Conservation (phyloP, 768 basidiomycete genomes). For the Hygrophoropsis aurantiaca region DNA sequence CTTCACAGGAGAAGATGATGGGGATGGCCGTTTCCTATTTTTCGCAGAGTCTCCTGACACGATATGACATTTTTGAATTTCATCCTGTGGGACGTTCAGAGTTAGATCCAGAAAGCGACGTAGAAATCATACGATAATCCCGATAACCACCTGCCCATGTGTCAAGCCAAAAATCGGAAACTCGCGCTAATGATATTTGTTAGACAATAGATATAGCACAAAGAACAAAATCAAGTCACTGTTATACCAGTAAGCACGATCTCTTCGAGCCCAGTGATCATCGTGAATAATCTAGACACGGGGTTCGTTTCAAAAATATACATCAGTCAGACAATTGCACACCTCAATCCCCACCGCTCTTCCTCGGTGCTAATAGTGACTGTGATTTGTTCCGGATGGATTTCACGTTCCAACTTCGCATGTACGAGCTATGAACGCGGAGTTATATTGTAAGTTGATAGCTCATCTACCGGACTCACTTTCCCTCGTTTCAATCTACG, state of each 20-base stretch:
- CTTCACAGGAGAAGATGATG: slow-evolving; percentile 18
- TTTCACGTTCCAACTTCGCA: slow-evolving; percentile 71
- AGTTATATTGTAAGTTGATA: background rate
- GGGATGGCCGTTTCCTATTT: slow-evolving; percentile 12
- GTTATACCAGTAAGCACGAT: slow-evolving; percentile 49
- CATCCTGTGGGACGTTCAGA: slow-evolving; percentile 43
- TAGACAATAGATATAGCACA: background rate
- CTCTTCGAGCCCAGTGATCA: slow-evolving; percentile 63
- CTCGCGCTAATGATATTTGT: slow-evolving; percentile 55
- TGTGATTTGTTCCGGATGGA: slow-evolving; percentile 54
- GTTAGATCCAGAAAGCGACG: background rate
- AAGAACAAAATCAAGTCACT: slow-evolving; percentile 40
- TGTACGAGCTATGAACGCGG: slow-evolving; percentile 58
- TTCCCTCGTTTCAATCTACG: slow-evolving; percentile 50
- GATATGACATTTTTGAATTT: slow-evolving; percentile 32
- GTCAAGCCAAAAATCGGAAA: slow-evolving; percentile 81
- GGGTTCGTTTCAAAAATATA: background rate
- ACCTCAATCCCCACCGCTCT: slow-evolving; percentile 81
- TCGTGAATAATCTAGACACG: slow-evolving; percentile 61
- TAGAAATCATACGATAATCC: slow-evolving; percentile 65
- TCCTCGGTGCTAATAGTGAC: slow-evolving; percentile 57
- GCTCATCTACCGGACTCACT: slow-evolving; percentile 34
- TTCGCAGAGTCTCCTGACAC: slow-evolving; percentile 2
- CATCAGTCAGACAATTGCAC: slow-evolving; percentile 11
- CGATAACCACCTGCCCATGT: slow-evolving; percentile 61